Conservation (phyloP, 2,329 filamentous ascomycete genomes). For the Pestalotiopsis sp. region DNA sequence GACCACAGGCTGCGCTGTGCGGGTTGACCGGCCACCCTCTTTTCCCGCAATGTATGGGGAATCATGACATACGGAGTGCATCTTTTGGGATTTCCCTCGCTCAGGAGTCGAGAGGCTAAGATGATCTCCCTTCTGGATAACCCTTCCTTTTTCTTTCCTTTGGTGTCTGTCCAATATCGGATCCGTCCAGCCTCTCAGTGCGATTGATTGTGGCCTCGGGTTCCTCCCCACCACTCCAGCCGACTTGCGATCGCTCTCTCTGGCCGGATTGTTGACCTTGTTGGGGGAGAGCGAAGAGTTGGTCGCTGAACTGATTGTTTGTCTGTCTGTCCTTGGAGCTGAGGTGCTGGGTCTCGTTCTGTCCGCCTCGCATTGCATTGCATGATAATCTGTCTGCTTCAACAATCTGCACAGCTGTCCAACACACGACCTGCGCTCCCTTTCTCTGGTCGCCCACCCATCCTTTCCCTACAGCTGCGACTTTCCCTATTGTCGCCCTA, state of each 20-base stretch:
- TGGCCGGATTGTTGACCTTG: background rate
- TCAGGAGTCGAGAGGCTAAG: slow-evolving; percentile 2
- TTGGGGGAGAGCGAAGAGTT: background rate
- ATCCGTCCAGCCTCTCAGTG: background rate
- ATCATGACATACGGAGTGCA: slow-evolving; percentile 4
- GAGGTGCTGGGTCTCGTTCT: background rate
- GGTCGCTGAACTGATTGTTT: background rate
- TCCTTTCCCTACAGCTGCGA: background rate
- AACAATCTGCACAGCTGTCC: background rate
- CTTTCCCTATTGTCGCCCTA: background rate
- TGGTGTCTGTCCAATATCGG: background rate
- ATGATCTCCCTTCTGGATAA: background rate
- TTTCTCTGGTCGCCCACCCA: background rate
- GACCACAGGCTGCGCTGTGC: slow-evolving; percentile 12
- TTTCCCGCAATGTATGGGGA: slow-evolving; percentile 8
- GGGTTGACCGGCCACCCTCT: slow-evolving; percentile 18
- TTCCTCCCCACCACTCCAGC: background rate
- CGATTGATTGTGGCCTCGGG: background rate
- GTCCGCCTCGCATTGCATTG: background rate
- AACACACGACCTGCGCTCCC: background rate
- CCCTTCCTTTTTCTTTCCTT: background rate
- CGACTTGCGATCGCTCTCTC: background rate
- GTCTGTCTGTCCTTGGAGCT: background rate
- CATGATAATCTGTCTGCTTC: background rate
- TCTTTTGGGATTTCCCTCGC: background rate